These are phyloP conservation scores for Calonectria leucothoes DNA, from an alignment of 2,329 filamentous ascomycete genomes.

Conservation along the genomic window DNA sequence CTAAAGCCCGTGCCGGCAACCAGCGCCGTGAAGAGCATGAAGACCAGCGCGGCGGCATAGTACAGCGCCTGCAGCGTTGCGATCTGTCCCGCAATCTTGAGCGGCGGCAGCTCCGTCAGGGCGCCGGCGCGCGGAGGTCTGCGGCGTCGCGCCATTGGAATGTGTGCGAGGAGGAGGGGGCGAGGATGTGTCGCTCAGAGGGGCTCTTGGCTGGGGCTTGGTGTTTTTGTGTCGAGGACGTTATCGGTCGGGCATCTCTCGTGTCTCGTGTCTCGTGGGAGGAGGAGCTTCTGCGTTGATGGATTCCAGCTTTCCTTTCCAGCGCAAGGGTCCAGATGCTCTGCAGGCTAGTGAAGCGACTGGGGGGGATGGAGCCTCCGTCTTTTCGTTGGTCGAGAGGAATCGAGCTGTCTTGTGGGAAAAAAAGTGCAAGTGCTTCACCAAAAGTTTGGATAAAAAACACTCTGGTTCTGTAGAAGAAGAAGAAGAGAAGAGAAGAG, in stretches of 20 bases:
- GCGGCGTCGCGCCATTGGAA: constrained; percentile 64
- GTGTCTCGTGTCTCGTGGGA: background rate
- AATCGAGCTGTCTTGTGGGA: background rate
- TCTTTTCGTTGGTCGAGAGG: background rate
- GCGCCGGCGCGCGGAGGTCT: constrained; percentile 70
- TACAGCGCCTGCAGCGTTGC: constrained; percentile 66
- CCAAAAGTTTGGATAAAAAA: background rate
- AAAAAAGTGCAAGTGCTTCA: background rate
- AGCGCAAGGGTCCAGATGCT: background rate
- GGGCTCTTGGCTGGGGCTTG: background rate
- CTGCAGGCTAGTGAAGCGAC: background rate
- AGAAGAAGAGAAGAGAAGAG: background rate
- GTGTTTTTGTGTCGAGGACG: background rate
- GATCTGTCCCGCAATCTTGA: constrained; percentile 71
- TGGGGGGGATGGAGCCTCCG: background rate
- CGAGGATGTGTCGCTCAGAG: background rate
- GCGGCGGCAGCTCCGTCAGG: constrained; percentile 69
- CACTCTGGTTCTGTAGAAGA: too few species aligned
- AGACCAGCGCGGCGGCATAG: constrained; percentile 62
- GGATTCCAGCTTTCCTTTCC: background rate
- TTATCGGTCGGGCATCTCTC: constrained; percentile 38
- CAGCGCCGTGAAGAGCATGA: constrained; percentile 69
- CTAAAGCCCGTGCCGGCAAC: constrained; percentile 67
- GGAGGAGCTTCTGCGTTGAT: background rate
- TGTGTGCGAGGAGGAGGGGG: background rate